phyloP scores from a whole-genome alignment of 306 rosid genomes.

The Boehmeria nivea region DNA sequence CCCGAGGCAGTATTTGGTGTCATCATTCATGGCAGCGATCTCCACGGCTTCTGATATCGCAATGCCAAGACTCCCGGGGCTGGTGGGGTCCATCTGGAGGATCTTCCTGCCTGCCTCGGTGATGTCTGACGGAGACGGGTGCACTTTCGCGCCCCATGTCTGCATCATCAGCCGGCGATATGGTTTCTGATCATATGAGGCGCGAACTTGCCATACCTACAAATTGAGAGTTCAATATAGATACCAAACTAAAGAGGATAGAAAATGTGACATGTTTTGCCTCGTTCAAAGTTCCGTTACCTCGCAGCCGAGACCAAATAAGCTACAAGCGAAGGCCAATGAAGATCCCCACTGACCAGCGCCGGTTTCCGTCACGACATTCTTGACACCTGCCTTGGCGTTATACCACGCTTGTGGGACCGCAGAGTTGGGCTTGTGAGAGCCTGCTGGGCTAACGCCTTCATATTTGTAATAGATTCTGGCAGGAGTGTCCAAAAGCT shows the following conservation, averaged over 20 bases:
- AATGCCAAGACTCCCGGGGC: constrained; percentile 93
- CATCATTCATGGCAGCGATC: constrained; percentile 60
- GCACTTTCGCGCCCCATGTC: constrained; percentile 97
- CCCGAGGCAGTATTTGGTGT: constrained; percentile 82
- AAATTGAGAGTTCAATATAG: neutral
- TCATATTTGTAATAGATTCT: constrained; percentile 94
- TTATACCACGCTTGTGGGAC: constrained; percentile 96
- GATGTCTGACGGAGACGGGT: constrained; percentile 74
- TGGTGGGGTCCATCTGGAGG: constrained; percentile 61
- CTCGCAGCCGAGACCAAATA: constrained; percentile 85
- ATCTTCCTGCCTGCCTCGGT: constrained; percentile 68
- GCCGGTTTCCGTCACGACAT: constrained; percentile 92
- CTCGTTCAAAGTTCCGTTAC: constrained; percentile 20
- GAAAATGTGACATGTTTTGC: too few relatives aligned
- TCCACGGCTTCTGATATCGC: constrained; percentile 97
- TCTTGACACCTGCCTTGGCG: constrained; percentile 71
- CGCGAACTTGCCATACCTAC: constrained; percentile 98
- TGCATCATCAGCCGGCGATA: constrained; percentile 91
- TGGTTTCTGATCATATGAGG: constrained; percentile 84
- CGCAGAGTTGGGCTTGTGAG: constrained; percentile 91
- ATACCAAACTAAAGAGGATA: neutral
- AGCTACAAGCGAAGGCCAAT: constrained; percentile 87
- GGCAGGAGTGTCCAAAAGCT: constrained; percentile 85
- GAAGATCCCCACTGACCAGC: constrained; percentile 99
- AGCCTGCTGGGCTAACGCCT: constrained; percentile 94